phyloP scores from a whole-genome alignment of 768 basidiomycete genomes.

The Phanerodontia chrysosporium region DNA sequence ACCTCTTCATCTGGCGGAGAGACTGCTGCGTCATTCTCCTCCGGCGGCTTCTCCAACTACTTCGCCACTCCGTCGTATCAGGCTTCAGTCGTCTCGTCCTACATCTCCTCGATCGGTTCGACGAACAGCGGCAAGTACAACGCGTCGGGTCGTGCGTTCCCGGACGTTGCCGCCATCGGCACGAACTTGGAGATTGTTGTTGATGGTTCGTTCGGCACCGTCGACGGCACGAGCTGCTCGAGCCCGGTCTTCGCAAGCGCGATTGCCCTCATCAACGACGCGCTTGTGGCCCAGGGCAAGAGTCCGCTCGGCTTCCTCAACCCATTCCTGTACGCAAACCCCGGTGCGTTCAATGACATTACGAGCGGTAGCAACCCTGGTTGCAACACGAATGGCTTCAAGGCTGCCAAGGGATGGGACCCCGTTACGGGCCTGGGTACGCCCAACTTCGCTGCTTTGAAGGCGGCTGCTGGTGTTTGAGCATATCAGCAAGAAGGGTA shows the following conservation, averaged over 20 bases:
- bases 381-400: slow-evolving; percentile 32
- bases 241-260: slow-evolving; percentile 61
- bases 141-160: slow-evolving; percentile 39
- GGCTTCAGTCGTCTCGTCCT: slow-evolving; percentile 37
- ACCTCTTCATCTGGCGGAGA: neutral
- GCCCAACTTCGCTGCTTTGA: slow-evolving; percentile 27
- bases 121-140: slow-evolving; percentile 60
- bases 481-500: neutral
- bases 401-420: slow-evolving; percentile 30
- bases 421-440: slow-evolving; percentile 33
- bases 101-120: slow-evolving; percentile 40
- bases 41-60: slow-evolving; percentile 67
- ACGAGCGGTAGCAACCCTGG: slow-evolving; percentile 29
- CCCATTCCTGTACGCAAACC: slow-evolving; percentile 29
- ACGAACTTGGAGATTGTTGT: slow-evolving; percentile 43
- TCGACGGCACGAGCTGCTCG: slow-evolving; percentile 61
- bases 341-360: slow-evolving; percentile 29
- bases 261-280: slow-evolving; percentile 49
- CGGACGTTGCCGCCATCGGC: slow-evolving; percentile 63
- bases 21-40: neutral
- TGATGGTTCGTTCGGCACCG: slow-evolving; percentile 29
- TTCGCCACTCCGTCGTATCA: slow-evolving; percentile 55
- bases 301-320: slow-evolving; percentile 35
- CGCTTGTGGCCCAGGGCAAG: slow-evolving; percentile 26
- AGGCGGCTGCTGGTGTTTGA: slow-evolving; percentile 17